phyloP scores from a whole-genome alignment of 2,329 filamentous ascomycete genomes.

The Aspergillus costaricaensis region DNA sequence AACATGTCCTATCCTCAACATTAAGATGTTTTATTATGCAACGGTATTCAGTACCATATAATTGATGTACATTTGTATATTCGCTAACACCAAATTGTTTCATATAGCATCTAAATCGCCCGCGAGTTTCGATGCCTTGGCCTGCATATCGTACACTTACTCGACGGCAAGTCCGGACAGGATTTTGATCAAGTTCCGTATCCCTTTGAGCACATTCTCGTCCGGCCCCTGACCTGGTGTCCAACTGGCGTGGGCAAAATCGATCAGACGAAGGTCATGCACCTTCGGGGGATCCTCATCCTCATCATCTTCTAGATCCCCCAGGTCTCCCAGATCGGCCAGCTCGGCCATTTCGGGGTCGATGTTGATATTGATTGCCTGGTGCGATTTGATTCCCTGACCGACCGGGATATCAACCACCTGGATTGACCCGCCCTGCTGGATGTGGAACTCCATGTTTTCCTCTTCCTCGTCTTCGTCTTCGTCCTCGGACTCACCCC shows the following conservation, averaged over 20 bases:
- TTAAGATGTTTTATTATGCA: too few species aligned
- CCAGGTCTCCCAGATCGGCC: constrained; percentile 46
- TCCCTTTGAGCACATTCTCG: constrained; percentile 75
- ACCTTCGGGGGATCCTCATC: constrained; percentile 64
- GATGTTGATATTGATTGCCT: constrained; percentile 38
- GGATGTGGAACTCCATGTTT: constrained; percentile 29
- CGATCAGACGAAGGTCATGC: constrained; percentile 83
- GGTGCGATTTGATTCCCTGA: constrained; percentile 30
- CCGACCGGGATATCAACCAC: constrained; percentile 34
- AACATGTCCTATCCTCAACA: too few species aligned
- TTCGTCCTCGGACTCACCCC: constrained; percentile 37
- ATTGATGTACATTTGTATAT: neutral
- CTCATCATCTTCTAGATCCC: constrained; percentile 54
- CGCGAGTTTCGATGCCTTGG: constrained; percentile 24
- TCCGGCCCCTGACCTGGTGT: constrained; percentile 80
- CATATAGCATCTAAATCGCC: constrained; percentile 22
- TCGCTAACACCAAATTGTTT: neutral
- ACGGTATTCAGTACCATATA: too few species aligned
- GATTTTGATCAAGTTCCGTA: constrained; percentile 70
- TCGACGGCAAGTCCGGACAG: constrained; percentile 63
- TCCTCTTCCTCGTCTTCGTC: constrained; percentile 32
- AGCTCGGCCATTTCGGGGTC: constrained; percentile 40
- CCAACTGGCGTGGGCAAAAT: constrained; percentile 92
- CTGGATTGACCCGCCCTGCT: constrained; percentile 34
- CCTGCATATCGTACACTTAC: constrained; percentile 15